A percentile compares a stretch with the other conserved stretches of the same genome.
phyloP scores from a whole-genome alignment of 2,329 filamentous ascomycete species.

The Colletotrichum liriopes region DNA sequence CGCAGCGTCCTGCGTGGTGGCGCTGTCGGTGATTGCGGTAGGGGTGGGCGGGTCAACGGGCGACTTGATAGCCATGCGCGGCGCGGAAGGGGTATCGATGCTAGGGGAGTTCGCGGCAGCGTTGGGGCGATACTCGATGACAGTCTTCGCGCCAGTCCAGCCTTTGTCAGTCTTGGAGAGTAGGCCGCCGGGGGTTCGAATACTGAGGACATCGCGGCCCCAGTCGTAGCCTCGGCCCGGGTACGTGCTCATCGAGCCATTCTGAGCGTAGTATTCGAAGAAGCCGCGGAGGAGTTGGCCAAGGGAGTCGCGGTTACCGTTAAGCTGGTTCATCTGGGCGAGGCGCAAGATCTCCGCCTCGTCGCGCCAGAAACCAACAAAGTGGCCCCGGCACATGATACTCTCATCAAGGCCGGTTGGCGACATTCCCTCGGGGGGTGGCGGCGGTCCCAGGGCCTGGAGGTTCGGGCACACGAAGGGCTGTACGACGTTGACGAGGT shows the following conservation, averaged over 20 bases:
- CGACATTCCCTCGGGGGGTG: slow-evolving; percentile 50
- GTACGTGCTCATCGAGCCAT: slow-evolving; percentile 66
- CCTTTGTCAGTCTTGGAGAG: slow-evolving; percentile 83
- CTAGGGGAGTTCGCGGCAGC: slow-evolving; percentile 23
- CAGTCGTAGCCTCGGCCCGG: slow-evolving; percentile 79
- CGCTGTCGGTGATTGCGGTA: not conserved
- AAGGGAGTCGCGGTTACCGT: slow-evolving; percentile 78
- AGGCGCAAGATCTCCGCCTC: slow-evolving; percentile 78
- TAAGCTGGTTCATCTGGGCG: slow-evolving; percentile 72
- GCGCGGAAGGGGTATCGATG: slow-evolving; percentile 14
- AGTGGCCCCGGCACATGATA: slow-evolving; percentile 72
- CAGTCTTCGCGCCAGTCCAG: slow-evolving; percentile 88
- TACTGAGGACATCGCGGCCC: slow-evolving; percentile 83
- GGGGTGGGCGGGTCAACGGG: slow-evolving; percentile 17
- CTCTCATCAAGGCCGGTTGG: slow-evolving; percentile 57
- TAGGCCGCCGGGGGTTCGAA: slow-evolving; percentile 80
- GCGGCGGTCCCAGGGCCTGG: slow-evolving; percentile 70
- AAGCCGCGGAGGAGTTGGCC: slow-evolving; percentile 85
- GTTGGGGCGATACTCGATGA: slow-evolving; percentile 49
- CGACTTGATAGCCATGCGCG: slow-evolving; percentile 13
- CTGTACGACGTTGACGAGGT: slow-evolving; percentile 84
- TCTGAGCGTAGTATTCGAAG: slow-evolving; percentile 87
- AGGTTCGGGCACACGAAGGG: slow-evolving; percentile 91
- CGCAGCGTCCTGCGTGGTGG: slow-evolving; percentile 1
- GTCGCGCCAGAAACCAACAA: slow-evolving; percentile 85